Conservation (phyloP, 768 basidiomycete species). For the Mycena kentingensis region DNA sequence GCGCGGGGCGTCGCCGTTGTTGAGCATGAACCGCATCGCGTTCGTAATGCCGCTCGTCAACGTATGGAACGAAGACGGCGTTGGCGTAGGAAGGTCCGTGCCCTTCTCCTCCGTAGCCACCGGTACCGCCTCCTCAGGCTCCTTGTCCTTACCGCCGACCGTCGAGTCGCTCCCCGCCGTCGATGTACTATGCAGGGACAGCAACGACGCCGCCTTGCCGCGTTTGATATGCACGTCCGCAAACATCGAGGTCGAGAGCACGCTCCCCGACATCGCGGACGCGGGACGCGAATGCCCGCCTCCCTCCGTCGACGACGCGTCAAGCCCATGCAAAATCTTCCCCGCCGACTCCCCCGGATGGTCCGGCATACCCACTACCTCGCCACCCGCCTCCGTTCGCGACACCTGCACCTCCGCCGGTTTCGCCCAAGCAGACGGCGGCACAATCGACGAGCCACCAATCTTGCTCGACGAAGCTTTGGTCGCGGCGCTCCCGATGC, state of each 20-base stretch:
- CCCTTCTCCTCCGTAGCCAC: conserved; percentile 29
- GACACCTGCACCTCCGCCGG: conserved; percentile 61
- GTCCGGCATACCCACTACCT: conserved; percentile 40
- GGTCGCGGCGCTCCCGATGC: conserved; percentile 24
- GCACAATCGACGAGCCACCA: conserved; percentile 21
- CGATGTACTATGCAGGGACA: no score
- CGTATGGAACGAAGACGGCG: conserved; percentile 47
- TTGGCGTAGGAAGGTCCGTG: conserved; percentile 14
- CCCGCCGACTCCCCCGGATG: conserved; percentile 41
- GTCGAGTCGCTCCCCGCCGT: conserved; percentile 43
- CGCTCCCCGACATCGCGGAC: conserved; percentile 27
- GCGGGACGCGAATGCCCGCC: conserved; percentile 28
- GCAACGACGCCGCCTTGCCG: conserved; percentile 42
- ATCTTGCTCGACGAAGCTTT: conserved; percentile 12
- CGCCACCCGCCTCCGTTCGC: conserved; percentile 52
- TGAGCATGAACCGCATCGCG: conserved; percentile 63
- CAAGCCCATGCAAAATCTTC: conserved; percentile 49
- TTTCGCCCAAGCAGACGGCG: conserved; percentile 54
- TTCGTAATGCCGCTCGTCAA: conserved; percentile 55
- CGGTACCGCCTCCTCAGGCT: conserved; percentile 24
- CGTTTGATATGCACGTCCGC: conserved; percentile 39
- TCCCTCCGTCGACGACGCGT: conserved; percentile 28
- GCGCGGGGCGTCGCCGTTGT: conserved; percentile 33
- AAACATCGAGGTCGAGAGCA: conserved; percentile 26
- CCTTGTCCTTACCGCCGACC: conserved; percentile 26